Percentiles rank a stretch among this genome's conserved stretches.
phyloP scores from a whole-genome alignment of 2,329 filamentous ascomycete species.

The Microsporum canis region DNA sequence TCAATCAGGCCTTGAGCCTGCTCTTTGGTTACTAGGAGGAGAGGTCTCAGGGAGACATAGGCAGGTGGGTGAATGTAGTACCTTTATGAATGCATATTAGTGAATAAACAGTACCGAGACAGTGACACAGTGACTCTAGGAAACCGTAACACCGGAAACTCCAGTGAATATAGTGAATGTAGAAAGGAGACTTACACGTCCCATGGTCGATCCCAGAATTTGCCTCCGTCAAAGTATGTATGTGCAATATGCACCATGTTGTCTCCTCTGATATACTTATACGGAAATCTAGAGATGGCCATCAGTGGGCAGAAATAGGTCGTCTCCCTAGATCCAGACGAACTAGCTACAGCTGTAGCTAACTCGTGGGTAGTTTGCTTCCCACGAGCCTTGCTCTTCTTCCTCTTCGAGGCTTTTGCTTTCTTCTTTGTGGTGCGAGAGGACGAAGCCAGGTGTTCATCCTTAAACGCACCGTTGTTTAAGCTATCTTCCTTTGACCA shows the following conservation, averaged over 20 bases:
- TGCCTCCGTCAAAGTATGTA: conserved; percentile 31
- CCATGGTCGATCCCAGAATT: conserved; percentile 52
- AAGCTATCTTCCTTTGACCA: background rate
- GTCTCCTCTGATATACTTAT: conserved; percentile 30
- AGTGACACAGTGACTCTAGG: background rate
- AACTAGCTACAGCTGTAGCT: no score
- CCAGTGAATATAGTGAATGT: background rate
- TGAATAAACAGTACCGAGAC: background rate
- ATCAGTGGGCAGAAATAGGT: conserved; percentile 31
- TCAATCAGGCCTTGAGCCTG: conserved; percentile 57
- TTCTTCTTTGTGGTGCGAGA: conserved; percentile 4
- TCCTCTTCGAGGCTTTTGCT: background rate
- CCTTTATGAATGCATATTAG: conserved; percentile 30
- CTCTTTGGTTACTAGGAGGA: conserved; percentile 55
- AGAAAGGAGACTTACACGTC: conserved; percentile 55
- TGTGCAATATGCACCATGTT: conserved; percentile 25
- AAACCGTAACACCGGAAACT: no score
- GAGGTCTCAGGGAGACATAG: conserved; percentile 39
- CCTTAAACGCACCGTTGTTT: background rate
- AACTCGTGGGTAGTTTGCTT: background rate
- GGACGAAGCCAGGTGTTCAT: conserved; percentile 8
- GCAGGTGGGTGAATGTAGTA: conserved; percentile 54
- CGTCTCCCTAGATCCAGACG: conserved; percentile 3
- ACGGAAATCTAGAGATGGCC: conserved; percentile 33
- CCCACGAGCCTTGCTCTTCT: background rate